Base-by-base conservation (phyloP, 768 basidiomycete species). In the Arthromyces matolae region DNA sequence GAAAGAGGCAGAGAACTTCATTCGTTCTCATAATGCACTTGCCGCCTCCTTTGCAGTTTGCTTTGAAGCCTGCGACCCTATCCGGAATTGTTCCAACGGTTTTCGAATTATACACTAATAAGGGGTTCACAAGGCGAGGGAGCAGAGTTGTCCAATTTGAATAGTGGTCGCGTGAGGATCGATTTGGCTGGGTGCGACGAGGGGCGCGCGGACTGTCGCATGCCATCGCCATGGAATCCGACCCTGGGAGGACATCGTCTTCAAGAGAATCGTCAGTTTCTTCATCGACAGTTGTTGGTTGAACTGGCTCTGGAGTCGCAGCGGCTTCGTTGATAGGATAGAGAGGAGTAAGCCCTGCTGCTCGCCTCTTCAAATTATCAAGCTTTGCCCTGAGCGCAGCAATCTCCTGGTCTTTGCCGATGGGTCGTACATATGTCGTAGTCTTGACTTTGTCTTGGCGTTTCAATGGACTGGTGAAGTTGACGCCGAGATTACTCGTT, bases 41-140 rank as follows among this genome's bases (percentile, higher is more conserved):
- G 0, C 67, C 51, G 3, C 32, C 20, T 14, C 22, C 22, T 1
- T 78, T 68, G 12, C 92, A 65, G 2, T 74, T 74, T 9, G 65
- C 48, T 1, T 70, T 73, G 35, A 86, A 72, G 18, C 79, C 69
- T 3, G 64, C 57, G 36, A 93, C 75, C 65, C 89, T 93, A 14
- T 58, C 68, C 1, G 90, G 91, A 72, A 89, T 43, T 36, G 20
- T 52, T 7, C 56, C 58, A 22, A 55, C 62, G 1, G 60, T 29
- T 27, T 29, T 29, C 3, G 44, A 37, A 8, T 6, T 37, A 24
- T 37, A 45, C n/a, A 36, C 16, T 7, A 45, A 14, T 35, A 20
- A 10, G 3, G 44, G 44, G 14, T 19, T 8, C 5, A 31, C 19
- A 23, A 46, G 35, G 19, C 27, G 6, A 3, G 4, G 13, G 7